Conservation (phyloP, 2,329 filamentous ascomycete genomes). For the Penicillium frequentans region DNA sequence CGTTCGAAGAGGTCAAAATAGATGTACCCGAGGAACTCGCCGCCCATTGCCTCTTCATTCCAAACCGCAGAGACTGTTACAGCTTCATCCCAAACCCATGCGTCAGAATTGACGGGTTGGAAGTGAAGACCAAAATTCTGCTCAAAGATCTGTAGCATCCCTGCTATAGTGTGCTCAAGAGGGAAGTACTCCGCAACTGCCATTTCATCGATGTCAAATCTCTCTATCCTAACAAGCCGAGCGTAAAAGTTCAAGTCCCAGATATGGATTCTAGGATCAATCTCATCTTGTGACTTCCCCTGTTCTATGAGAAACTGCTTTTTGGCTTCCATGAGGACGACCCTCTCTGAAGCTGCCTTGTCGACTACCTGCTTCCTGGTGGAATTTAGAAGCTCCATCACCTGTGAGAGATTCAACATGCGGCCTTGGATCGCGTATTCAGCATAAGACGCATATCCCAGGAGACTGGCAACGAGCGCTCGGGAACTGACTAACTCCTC, state of each 20-base stretch:
- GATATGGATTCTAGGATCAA: not conserved
- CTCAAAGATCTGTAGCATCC: not conserved
- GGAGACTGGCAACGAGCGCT: not conserved
- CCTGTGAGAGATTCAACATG: not conserved
- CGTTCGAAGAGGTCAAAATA: not conserved
- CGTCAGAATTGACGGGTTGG: not conserved
- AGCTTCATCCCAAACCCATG: not conserved
- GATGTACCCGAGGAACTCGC: not conserved
- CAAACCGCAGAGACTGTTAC: not conserved
- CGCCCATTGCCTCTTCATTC: not conserved
- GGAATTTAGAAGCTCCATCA: not conserved
- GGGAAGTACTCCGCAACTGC: not conserved
- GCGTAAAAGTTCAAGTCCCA: not conserved
- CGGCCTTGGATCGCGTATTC: not conserved
- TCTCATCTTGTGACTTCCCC: not conserved
- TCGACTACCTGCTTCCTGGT: not conserved
- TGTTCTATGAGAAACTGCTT: not conserved
- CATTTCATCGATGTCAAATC: not conserved
- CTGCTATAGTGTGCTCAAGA: not conserved
- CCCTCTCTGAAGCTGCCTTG: not conserved
- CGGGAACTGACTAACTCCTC: not conserved
- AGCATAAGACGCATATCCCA: not conserved
- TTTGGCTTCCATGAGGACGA: not conserved
- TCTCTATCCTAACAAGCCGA: not conserved
- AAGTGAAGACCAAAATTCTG: not conserved